These are phyloP conservation scores for Trichophyton rubrum DNA, from an alignment of 2,329 filamentous ascomycete genomes.

Conservation along the genomic window DNA sequence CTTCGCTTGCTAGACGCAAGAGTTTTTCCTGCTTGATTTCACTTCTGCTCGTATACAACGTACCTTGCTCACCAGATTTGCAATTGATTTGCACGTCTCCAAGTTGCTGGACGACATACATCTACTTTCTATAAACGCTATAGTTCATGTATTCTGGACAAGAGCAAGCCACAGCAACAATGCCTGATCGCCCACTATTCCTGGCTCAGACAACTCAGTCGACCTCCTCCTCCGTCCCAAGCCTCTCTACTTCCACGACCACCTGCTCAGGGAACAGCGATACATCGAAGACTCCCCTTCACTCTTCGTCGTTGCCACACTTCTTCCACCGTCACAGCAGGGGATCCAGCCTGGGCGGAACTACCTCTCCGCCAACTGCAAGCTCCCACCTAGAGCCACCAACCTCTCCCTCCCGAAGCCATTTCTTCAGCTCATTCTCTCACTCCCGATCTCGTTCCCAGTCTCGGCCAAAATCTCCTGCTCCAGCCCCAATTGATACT, in stretches of 20 bases:
- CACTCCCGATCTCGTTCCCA: conserved; percentile 7
- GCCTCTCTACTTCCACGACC: background rate
- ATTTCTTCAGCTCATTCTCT: conserved; percentile 4
- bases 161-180: background rate
- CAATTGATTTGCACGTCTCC: background rate
- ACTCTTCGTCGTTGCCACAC: background rate
- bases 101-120: background rate
- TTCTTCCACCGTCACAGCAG: conserved; percentile 1
- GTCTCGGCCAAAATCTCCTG: conserved; percentile 12
- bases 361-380: background rate
- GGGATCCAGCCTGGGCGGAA: background rate
- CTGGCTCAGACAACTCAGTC: background rate
- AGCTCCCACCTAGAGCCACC: background rate
- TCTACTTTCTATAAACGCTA: background rate
- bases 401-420: background rate
- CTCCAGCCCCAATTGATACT: conserved; percentile 1
- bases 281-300: background rate
- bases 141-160: background rate
- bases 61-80: background rate
- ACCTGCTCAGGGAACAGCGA: background rate
- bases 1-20: too few relatives aligned
- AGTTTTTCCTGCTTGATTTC: background rate
- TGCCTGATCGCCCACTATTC: background rate
- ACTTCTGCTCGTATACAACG: background rate
- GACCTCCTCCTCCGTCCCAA: background rate